Evolutionary conservation across 1,139 yeast species (phyloP).

Genomic region (Debaryomycetaceae sp.): DNA sequence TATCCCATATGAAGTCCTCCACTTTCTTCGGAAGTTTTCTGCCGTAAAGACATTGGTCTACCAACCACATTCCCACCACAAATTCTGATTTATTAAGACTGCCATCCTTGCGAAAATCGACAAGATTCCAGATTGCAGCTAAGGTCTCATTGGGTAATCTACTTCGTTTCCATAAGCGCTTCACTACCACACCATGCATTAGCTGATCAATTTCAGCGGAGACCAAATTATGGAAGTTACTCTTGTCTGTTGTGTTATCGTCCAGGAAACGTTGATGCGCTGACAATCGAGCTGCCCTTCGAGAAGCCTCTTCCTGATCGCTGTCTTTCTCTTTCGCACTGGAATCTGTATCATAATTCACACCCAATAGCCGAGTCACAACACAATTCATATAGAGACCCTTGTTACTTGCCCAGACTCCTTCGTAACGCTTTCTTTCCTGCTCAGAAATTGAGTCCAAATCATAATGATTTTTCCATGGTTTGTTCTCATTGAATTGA

Average conservation of each 20-base stretch:
- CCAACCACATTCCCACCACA: constrained; percentile 92
- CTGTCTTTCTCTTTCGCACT: constrained; percentile 4
- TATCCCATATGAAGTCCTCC: constrained; percentile 60
- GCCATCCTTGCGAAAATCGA: constrained; percentile 75
- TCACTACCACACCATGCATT: constrained; percentile 67
- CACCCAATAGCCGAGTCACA: constrained; percentile 33
- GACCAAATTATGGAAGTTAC: constrained; percentile 30
- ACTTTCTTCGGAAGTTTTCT: constrained; percentile 74
- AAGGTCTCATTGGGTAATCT: constrained; percentile 63
- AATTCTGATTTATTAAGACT: constrained; percentile 78
- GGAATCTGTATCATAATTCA: constrained; percentile 22
- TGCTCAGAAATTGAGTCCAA: constrained; percentile 58
- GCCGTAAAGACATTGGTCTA: constrained; percentile 94
- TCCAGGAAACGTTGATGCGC: constrained; percentile 10
- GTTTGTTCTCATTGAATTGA: constrained; percentile 81
- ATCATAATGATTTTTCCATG: constrained; percentile 88
- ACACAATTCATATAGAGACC: constrained; percentile 57
- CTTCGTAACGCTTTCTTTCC: constrained; percentile 87
- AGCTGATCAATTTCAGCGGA: constrained; percentile 34
- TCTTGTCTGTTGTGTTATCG: neutral
- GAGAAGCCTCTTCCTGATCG: constrained; percentile 9
- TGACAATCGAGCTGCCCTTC: constrained; percentile 17
- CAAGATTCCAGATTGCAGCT: constrained; percentile 71
- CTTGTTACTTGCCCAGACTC: constrained; percentile 86
- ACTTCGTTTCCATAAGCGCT: constrained; percentile 78